phyloP scores from a whole-genome alignment of 257 asterid species.

The Oldenlandia corymbosa region DNA sequence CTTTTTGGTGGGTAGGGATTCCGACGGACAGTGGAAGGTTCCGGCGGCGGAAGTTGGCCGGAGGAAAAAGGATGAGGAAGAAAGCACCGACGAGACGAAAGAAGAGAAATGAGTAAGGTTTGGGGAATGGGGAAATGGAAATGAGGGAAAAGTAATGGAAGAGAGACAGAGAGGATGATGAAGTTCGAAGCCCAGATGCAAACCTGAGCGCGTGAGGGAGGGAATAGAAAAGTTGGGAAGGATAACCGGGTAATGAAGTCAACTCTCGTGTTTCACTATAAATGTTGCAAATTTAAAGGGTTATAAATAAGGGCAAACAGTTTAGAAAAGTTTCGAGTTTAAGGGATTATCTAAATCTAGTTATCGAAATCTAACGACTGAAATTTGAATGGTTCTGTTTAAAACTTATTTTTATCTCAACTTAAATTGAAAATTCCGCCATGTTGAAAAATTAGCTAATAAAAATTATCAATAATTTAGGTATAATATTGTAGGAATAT shows the following conservation, averaged over 20 bases:
- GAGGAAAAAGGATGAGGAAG: background rate
- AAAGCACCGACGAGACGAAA: background rate
- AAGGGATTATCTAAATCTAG: background rate
- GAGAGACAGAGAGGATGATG: background rate
- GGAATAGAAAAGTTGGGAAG: background rate
- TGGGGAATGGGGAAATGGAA: background rate
- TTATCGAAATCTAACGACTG: background rate
- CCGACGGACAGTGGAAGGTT: background rate
- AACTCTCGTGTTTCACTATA: no score
- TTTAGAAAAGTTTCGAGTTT: no score
- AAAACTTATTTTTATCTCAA: background rate
- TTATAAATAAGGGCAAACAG: no score
- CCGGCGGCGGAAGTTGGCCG: background rate
- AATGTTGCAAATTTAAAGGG: no score
- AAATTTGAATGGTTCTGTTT: no score
- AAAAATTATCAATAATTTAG: no score
- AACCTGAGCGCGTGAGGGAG: background rate
- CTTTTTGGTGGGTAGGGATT: background rate
- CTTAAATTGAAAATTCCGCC: no score
- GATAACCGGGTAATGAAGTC: background rate
- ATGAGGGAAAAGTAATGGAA: background rate
- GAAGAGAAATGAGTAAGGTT: background rate
- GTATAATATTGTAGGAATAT: no score
- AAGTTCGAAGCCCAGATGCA: background rate
- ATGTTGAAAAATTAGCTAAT: no score